phyloP scores from a whole-genome alignment of 2,329 filamentous ascomycete genomes.

The Penicillium sp. region DNA sequence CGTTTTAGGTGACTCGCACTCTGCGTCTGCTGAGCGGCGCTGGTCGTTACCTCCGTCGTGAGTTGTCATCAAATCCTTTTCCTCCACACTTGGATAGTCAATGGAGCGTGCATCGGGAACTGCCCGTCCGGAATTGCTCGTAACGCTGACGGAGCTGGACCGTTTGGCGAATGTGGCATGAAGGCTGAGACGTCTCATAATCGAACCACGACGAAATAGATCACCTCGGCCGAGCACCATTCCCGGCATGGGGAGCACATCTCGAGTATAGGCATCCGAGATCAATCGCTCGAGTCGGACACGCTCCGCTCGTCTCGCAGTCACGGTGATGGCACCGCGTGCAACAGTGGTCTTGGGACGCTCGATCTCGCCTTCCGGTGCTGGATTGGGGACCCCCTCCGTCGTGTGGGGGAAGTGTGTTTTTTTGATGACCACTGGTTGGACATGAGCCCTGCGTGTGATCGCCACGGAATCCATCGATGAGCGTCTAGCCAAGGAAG shows the following conservation, averaged over 20 bases:
- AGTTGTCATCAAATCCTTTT: conserved; percentile 20
- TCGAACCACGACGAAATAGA: conserved; percentile 73
- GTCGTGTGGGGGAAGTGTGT: conserved; percentile 71
- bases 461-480: conserved; percentile 82
- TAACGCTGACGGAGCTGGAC: conserved; percentile 61
- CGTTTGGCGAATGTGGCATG: conserved; percentile 76
- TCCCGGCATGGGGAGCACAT: conserved; percentile 80
- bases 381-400: conserved; percentile 52
- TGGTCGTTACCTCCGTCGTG: conserved; percentile 23
- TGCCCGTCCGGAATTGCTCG: conserved; percentile 25
- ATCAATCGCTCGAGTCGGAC: conserved; percentile 76
- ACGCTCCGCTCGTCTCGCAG: conserved; percentile 76
- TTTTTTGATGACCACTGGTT: conserved; percentile 85
- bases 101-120: conserved; percentile 20
- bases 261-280: conserved; percentile 82
- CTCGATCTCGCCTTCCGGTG: conserved; percentile 64
- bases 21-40: conserved; percentile 12
- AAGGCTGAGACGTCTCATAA: conserved; percentile 87
- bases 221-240: conserved; percentile 73
- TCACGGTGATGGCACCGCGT: conserved; percentile 71
- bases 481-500: conserved; percentile 60
- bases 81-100: conserved; percentile 21
- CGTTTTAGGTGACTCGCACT: conserved; percentile 22
- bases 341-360: conserved; percentile 82
- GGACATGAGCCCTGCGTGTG: conserved; percentile 70